These are phyloP conservation scores for Mortierella hygrophila DNA, from an alignment of 192 early-diverging fungal genomes.

Conservation along the genomic window DNA sequence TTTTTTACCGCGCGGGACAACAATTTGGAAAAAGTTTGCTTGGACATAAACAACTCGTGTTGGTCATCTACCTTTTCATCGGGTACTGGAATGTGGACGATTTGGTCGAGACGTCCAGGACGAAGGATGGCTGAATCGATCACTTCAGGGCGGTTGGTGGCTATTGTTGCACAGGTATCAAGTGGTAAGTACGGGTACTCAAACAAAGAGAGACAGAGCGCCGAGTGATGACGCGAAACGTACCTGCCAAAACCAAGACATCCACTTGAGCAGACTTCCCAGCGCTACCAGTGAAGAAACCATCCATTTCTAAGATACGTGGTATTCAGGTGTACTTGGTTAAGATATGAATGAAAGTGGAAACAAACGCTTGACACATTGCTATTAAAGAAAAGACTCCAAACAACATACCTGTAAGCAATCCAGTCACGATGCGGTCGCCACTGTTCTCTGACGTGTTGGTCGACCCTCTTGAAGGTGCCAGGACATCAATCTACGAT, in stretches of 20 bases:
- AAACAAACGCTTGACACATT: neutral
- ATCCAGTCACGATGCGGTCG: conserved; percentile 89
- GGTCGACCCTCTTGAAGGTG: conserved; percentile 77
- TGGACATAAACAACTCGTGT: neutral
- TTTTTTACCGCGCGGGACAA: neutral
- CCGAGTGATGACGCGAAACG: neutral
- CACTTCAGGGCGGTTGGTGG: conserved; percentile 78
- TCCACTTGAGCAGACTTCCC: conserved; percentile 57
- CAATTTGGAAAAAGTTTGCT: neutral
- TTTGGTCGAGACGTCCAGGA: conserved; percentile 88
- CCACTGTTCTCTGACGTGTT: conserved; percentile 83
- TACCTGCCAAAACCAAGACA: conserved; percentile 81
- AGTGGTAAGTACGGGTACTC: neutral
- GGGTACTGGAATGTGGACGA: conserved; percentile 75
- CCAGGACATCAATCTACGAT: conserved; percentile 83
- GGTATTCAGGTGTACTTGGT: neutral
- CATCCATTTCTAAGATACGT: conserved; percentile 79
- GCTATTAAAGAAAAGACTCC: neutral
- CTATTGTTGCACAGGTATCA: conserved; percentile 52
- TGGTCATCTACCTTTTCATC: conserved; percentile 57
- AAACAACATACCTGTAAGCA: conserved; percentile 74
- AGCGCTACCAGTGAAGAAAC: conserved; percentile 64
- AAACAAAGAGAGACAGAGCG: neutral
- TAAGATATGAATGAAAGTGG: neutral
- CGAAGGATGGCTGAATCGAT: conserved; percentile 88